Percentiles rank a stretch among this genome's conserved stretches.
Evolutionary conservation across 352 stramenopile genomes (phyloP).

Genomic region (Pythium utonaiense): DNA sequence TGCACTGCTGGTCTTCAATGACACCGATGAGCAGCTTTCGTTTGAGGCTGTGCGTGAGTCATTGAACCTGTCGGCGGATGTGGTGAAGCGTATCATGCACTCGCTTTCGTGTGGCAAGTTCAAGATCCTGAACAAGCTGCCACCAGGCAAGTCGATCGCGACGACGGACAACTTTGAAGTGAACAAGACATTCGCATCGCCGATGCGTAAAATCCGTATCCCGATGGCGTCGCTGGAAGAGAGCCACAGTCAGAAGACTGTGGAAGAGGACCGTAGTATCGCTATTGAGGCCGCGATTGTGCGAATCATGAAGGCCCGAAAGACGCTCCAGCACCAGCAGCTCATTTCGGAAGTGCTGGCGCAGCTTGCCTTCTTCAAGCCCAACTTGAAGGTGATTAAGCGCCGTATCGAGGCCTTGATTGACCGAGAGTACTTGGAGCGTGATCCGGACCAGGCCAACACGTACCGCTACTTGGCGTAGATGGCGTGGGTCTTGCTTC

Average conservation of each 20-base stretch:
- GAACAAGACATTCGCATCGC: slow-evolving; percentile 93
- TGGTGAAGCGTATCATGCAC: slow-evolving; percentile 98
- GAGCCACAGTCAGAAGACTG: slow-evolving; percentile 97
- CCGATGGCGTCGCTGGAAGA: slow-evolving; percentile 98
- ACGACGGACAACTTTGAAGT: slow-evolving; percentile 92
- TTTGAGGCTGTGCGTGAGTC: slow-evolving; percentile 91
- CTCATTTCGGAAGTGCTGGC: slow-evolving; percentile 97
- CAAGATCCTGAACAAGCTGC: slow-evolving; percentile 96
- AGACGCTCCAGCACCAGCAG: slow-evolving; percentile 97
- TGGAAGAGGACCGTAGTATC: slow-evolving; percentile 96
- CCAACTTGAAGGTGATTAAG: slow-evolving; percentile 97
- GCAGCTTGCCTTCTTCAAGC: slow-evolving; percentile 98
- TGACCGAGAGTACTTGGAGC: slow-evolving; percentile 98
- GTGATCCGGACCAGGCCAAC: slow-evolving; percentile 93
- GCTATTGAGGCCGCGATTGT: slow-evolving; percentile 99
- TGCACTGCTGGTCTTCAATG: slow-evolving; percentile 95
- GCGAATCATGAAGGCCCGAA: slow-evolving; percentile 99
- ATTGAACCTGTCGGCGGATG: slow-evolving; percentile 94
- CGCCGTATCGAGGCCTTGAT: slow-evolving; percentile 97
- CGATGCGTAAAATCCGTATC: slow-evolving; percentile 97
- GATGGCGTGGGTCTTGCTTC: background rate
- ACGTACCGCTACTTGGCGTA: slow-evolving; percentile 96
- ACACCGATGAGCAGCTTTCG: slow-evolving; percentile 72
- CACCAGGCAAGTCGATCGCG: slow-evolving; percentile 93
- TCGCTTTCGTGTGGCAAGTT: slow-evolving; percentile 98